Percentiles rank a stretch among this genome's conserved stretches.
Evolutionary conservation across 2,329 filamentous ascomycete genomes (phyloP).

Genomic region (Drechslera avenae): DNA sequence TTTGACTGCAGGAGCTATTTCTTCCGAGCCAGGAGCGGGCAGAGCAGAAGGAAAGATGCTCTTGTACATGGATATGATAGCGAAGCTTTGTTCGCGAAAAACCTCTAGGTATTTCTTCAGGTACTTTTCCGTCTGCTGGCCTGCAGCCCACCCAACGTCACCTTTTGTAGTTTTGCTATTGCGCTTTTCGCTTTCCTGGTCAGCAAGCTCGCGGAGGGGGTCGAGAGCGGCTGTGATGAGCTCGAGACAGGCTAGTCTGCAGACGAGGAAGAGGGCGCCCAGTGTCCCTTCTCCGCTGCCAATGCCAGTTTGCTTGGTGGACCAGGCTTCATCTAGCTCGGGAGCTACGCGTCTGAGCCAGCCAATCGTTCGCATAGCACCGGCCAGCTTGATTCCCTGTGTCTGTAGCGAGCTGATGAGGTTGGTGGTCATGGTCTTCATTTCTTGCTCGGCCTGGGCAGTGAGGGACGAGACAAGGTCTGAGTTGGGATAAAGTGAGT

Average conservation of each 20-base stretch:
- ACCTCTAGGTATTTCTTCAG: conserved; percentile 96
- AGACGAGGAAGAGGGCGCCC: conserved; percentile 85
- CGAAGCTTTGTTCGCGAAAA: conserved; percentile 96
- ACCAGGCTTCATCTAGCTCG: conserved; percentile 65
- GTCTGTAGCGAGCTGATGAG: conserved; percentile 77
- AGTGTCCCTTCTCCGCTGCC: conserved; percentile 66
- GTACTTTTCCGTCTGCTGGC: conserved; percentile 92
- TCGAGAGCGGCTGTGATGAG: conserved; percentile 81
- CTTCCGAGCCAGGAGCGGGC: conserved; percentile 44
- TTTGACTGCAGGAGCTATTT: conserved; percentile 33
- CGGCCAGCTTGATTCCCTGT: conserved; percentile 82
- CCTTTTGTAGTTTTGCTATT: conserved; percentile 32
- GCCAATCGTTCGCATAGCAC: conserved; percentile 86
- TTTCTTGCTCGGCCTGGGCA: conserved; percentile 79
- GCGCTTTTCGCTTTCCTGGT: conserved; percentile 72
- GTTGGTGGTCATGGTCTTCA: conserved; percentile 85
- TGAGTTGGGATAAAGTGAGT: conserved; percentile 81
- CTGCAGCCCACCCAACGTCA: conserved; percentile 65
- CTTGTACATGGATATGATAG: conserved; percentile 91
- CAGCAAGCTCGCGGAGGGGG: conserved; percentile 84
- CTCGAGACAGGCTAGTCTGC: conserved; percentile 78
- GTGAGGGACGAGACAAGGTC: conserved; percentile 74
- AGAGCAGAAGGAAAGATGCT: conserved; percentile 77
- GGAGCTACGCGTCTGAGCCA: conserved; percentile 88
- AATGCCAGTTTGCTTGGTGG: conserved; percentile 35